Percentiles rank a stretch among this genome's conserved stretches.
Conservation (phyloP, 2,329 filamentous ascomycete genomes). For the Cryphonectria parasitica region DNA sequence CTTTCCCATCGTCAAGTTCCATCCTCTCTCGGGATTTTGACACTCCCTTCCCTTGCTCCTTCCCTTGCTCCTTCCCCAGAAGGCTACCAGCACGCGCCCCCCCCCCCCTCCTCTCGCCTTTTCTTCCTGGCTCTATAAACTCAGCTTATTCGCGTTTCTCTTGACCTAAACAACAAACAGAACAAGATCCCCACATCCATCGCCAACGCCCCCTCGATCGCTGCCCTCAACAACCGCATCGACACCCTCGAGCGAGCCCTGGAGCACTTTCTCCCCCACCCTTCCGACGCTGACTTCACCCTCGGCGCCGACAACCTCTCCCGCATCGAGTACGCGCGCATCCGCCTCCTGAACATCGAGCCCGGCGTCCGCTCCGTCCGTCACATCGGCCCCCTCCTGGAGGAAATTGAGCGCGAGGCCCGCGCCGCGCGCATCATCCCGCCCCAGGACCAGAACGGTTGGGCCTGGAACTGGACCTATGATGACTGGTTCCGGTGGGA, state of each 20-base stretch:
- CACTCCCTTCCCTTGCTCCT: neutral
- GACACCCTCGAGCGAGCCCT: constrained; percentile 13
- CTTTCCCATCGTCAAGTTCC: neutral
- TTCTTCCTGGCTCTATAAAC: neutral
- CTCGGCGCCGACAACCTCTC: neutral
- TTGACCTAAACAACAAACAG: neutral
- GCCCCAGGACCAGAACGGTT: constrained; percentile 14
- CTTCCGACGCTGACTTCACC: neutral
- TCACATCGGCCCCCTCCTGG: constrained; percentile 13
- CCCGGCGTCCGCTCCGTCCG: constrained; percentile 10
- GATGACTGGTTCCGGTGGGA: constrained; percentile 25
- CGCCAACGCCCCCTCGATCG: constrained; percentile 16
- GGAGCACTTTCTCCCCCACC: constrained; percentile 13
- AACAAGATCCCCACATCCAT: constrained; percentile 17
- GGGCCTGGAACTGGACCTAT: constrained; percentile 19
- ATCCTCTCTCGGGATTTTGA: neutral
- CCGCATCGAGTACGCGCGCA: constrained; percentile 1
- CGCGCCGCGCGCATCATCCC: constrained; percentile 17
- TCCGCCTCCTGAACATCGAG: constrained; percentile 6
- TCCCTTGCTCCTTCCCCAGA: neutral
- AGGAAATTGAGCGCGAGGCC: constrained; percentile 12
- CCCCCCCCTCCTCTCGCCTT: too few species aligned
- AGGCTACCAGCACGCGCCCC: neutral
- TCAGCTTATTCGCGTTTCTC: neutral
- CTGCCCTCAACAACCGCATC: constrained; percentile 3